Percentiles rank a stretch among this genome's conserved stretches.
Evolutionary conservation across 768 basidiomycete genomes (phyloP).

Genomic region (Suillus subaureus): DNA sequence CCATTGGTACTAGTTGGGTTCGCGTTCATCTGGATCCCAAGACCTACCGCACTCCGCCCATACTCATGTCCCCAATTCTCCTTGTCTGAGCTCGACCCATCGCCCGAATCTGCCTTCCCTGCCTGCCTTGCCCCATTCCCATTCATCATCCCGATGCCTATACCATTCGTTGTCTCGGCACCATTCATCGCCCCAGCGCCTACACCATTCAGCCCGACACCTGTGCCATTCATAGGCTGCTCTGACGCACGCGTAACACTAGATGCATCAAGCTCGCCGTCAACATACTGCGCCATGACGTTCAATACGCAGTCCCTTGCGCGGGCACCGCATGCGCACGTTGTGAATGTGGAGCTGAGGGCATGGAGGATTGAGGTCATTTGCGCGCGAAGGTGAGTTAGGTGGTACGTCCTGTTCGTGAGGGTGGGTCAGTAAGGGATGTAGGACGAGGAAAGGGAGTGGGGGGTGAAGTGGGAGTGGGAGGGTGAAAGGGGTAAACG

Average conservation of each 20-base stretch:
- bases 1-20: not conserved
- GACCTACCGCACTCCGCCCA: not conserved
- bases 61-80: conserved; percentile 1
- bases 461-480: not conserved
- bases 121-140: not conserved
- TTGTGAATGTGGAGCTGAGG: conserved; percentile 69
- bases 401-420: conserved; percentile 43
- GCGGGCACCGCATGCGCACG: conserved; percentile 70
- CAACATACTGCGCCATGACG: conserved; percentile 69
- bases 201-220: not conserved
- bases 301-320: conserved; percentile 64
- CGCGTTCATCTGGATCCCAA: not conserved
- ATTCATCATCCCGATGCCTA: not conserved
- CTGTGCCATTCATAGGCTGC: not conserved
- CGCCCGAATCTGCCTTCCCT: not conserved
- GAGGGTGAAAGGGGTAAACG: not conserved
- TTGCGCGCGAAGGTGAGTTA: conserved; percentile 60
- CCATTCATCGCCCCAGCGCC: not conserved
- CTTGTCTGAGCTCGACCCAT: conserved; percentile 4
- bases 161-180: conserved; percentile 8
- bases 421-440: not conserved
- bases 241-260: conserved; percentile 15
- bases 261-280: conserved; percentile 32
- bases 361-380: conserved; percentile 72
- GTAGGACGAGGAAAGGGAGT: not conserved